These are phyloP conservation scores for Penicillium sp. DNA, from an alignment of 2,329 filamentous ascomycete species.

Conservation along the genomic window DNA sequence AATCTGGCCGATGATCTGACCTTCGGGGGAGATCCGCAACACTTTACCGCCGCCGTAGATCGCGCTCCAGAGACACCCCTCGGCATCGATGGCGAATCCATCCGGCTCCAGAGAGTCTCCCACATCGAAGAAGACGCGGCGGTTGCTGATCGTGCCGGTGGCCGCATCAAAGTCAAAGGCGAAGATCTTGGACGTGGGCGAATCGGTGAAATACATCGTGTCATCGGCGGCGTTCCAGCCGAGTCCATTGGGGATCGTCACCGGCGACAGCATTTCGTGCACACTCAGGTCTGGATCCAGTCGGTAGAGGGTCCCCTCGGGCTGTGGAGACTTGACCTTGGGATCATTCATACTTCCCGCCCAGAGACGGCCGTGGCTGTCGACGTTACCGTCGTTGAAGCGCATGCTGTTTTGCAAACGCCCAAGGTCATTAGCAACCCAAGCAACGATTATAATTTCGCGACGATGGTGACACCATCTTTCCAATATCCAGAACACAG, in stretches of 20 bases:
- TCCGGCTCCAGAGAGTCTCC: conserved; percentile 63
- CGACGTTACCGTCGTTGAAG: conserved; percentile 75
- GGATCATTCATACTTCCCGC: conserved; percentile 82
- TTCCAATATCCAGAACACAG: too few species aligned
- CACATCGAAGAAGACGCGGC: conserved; percentile 67
- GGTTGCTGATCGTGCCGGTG: conserved; percentile 61
- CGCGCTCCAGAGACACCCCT: conserved; percentile 84
- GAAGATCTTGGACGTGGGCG: conserved; percentile 62
- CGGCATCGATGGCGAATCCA: conserved; percentile 74
- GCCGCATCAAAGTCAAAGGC: conserved; percentile 65
- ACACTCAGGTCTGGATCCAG: conserved; percentile 59
- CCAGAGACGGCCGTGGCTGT: conserved; percentile 77
- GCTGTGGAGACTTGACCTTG: conserved; percentile 48
- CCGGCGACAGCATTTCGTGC: conserved; percentile 54
- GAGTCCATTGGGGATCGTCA: conserved; percentile 79
- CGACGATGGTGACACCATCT: too few species aligned
- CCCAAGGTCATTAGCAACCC: too few species aligned
- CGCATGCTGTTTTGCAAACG: conserved; percentile 40
- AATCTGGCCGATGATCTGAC: conserved; percentile 68
- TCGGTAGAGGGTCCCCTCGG: conserved; percentile 64
- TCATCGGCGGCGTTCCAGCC: conserved; percentile 69
- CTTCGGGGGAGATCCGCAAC: conserved; percentile 64
- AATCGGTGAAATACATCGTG: conserved; percentile 79
- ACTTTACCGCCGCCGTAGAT: conserved; percentile 75
- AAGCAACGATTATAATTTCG: too few species aligned